These are phyloP conservation scores for Protoeuglena noctilucae DNA, from an alignment of 139 green algal species.

Conservation along the genomic window DNA sequence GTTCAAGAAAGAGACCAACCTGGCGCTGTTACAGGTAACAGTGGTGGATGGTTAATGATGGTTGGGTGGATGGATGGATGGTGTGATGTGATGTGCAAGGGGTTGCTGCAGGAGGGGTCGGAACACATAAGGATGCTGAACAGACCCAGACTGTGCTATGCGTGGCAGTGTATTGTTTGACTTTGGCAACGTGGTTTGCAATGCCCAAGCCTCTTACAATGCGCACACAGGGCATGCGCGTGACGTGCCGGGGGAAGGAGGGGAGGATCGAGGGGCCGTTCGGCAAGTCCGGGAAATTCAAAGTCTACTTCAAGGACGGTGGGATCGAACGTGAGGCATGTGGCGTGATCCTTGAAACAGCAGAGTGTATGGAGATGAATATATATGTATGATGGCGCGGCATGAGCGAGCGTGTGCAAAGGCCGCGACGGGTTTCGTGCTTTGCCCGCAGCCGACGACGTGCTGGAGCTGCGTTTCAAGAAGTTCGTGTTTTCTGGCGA, in stretches of 20 bases:
- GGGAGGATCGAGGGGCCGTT: constrained; percentile 58
- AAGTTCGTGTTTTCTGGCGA: no score
- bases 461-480: no score
- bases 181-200: neutral
- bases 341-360: no score
- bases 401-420: no score
- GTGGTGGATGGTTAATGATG: no score
- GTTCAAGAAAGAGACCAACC: constrained; percentile 89
- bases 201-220: neutral
- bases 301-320: constrained; percentile 33
- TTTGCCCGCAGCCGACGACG: no score
- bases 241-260: constrained; percentile 20
- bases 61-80: neutral
- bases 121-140: neutral
- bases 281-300: constrained; percentile 75
- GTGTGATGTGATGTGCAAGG: neutral
- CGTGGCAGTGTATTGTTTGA: neutral
- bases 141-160: neutral
- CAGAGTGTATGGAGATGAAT: no score
- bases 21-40: constrained; percentile 54
- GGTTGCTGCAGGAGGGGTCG: neutral
- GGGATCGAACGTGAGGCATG: no score
- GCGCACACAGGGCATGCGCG: neutral
- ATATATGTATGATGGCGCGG: no score
- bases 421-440: no score